Base-by-base conservation (phyloP, 139 green algal genomes). In the Astrephomene gubernaculifera region DNA sequence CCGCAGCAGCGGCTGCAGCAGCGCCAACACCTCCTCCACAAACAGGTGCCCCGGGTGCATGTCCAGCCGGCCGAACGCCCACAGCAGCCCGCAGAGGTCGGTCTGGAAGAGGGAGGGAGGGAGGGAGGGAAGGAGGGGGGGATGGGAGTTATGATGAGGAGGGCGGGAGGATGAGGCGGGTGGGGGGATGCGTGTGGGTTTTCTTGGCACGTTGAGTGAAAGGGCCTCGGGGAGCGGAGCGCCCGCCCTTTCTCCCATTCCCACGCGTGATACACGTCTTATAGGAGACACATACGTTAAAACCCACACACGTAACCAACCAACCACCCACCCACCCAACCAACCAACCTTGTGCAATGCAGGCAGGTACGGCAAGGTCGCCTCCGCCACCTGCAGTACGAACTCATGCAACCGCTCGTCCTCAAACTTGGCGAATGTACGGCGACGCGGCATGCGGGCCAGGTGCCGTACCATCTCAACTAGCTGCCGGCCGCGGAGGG, bases 61-160 rank as follows among this genome's bases (percentile, higher is more conserved):
- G 36, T 53, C 65, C 35, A 86, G 43, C 79, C 78, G 78, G 65
- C 79, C 79, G 27, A 39, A 69, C 45, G 65, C 49, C 79, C 79
- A 86, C 45, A 86, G 79, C 44, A 79, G 31, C 6, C 24, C 27
- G 45, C 25, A 57, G 22, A 76, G 69, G 25, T 86, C 45, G 12
- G 45, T 35, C 63, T 85, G 79, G n/a, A 64, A n/a, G 44, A 4
- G 63, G 12, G 5, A 41, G n/a, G 63, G n/a, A 41, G 29, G 63
- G 29, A 9, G n/a, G 63, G 29, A 9, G n/a, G 31, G 31, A 41
- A 70, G 7, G 31, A 41, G n/a, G 6, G 8, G 31, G 12, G n/a
- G 9, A n/a, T 41, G 63, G 63, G 63, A 24, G 63, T 70, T 29
- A 70, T 6, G 27, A 22, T n/a, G 57, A 65, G 14, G 19, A 6